These are phyloP conservation scores for Quercus variabilis DNA, from an alignment of 306 rosid genomes.

Conservation along the genomic window DNA sequence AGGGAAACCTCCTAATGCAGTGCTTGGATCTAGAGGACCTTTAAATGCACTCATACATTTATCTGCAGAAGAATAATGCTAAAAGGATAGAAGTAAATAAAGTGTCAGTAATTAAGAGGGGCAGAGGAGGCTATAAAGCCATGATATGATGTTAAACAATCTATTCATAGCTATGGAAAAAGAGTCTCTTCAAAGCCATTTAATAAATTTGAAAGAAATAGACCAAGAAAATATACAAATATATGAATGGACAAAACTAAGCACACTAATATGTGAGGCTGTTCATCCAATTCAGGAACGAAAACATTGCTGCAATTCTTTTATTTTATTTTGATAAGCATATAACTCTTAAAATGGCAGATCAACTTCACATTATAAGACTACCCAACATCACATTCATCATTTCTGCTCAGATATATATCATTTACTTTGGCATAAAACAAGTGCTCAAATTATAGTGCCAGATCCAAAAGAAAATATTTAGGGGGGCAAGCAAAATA, in stretches of 20 bases:
- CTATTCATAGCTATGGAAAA: not conserved
- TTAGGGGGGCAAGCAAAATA: too few species aligned
- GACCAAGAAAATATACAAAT: slow-evolving; percentile 8
- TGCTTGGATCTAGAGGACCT: slow-evolving; percentile 97
- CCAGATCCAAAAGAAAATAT: too few species aligned
- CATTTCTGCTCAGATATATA: not conserved
- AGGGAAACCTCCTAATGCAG: slow-evolving; percentile 91
- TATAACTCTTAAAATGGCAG: not conserved
- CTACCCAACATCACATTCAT: not conserved
- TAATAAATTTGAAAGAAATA: not conserved
- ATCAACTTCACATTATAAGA: not conserved
- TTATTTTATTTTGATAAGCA: too few species aligned
- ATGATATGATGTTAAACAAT: not conserved
- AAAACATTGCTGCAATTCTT: too few species aligned
- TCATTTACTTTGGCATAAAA: not conserved
- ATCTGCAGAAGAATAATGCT: slow-evolving; percentile 97
- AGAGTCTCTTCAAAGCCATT: not conserved
- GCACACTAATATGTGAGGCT: not conserved
- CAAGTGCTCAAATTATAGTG: too few species aligned
- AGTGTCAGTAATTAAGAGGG: slow-evolving; percentile 1
- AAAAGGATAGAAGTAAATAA: slow-evolving; percentile 27
- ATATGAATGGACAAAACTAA: not conserved
- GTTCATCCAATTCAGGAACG: too few species aligned
- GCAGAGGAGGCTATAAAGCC: slow-evolving; percentile 7
- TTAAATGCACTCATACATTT: slow-evolving; percentile 88